phyloP scores from a whole-genome alignment of 768 basidiomycete genomes.

The Pleurotus cornucopiae region DNA sequence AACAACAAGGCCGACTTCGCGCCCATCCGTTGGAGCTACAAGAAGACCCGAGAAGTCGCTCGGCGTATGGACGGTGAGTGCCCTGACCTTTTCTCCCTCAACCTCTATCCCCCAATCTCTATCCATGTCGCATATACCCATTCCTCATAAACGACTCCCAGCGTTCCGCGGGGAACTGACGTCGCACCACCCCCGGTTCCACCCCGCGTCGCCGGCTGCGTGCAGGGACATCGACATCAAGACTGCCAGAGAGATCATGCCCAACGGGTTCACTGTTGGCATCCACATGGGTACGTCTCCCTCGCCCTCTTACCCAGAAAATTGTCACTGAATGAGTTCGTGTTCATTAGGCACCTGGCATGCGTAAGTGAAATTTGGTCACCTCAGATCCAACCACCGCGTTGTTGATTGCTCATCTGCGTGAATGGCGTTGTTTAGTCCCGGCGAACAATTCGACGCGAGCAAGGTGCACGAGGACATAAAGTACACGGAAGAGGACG shows the following conservation, averaged over 20 bases:
- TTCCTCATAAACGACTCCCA: conserved; percentile 16
- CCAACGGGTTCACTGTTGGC: conserved; percentile 59
- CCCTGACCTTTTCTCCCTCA: not conserved
- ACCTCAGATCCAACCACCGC: no score
- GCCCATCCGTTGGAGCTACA: conserved; percentile 74
- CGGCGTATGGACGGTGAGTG: conserved; percentile 62
- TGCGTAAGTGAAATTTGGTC: conserved; percentile 21
- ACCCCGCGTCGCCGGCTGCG: conserved; percentile 62
- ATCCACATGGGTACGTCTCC: conserved; percentile 59
- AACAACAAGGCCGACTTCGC: conserved; percentile 75
- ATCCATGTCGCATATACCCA: not conserved
- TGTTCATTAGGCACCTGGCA: conserved; percentile 45
- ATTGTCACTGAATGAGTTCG: not conserved
- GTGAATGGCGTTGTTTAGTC: conserved; percentile 21
- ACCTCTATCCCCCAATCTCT: no score
- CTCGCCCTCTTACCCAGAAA: not conserved
- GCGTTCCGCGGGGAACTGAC: conserved; percentile 71
- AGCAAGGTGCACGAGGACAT: conserved; percentile 60
- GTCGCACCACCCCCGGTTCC: conserved; percentile 72
- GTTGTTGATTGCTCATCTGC: not conserved
- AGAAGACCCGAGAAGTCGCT: conserved; percentile 70
- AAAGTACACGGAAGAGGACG: conserved; percentile 63
- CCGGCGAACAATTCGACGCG: conserved; percentile 49
- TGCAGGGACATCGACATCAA: conserved; percentile 59
- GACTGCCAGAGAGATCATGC: conserved; percentile 59